phyloP scores from a whole-genome alignment of 805 yeast species.

The Wickerhamomyces alni region DNA sequence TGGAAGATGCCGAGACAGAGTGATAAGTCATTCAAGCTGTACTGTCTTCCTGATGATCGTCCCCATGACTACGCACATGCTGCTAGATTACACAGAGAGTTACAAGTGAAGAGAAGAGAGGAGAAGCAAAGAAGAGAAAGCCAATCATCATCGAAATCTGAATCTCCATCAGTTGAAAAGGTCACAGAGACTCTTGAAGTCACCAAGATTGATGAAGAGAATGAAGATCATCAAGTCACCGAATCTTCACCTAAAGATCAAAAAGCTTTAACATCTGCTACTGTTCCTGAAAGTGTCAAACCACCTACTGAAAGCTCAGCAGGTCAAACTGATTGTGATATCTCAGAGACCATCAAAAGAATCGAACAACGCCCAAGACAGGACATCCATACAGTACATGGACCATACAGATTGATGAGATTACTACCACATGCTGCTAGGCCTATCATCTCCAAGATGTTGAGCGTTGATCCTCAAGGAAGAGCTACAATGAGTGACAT shows the following conservation, averaged over 20 bases:
- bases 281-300: background rate
- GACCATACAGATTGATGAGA: conserved; percentile 79
- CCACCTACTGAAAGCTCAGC: conserved; percentile 2
- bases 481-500: conserved; percentile 68
- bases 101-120: conserved; percentile 52
- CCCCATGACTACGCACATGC: conserved; percentile 72
- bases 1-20: conserved; percentile 75
- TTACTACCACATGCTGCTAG: conserved; percentile 78
- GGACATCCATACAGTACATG: conserved; percentile 34
- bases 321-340: conserved; percentile 1
- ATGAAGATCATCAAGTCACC: no score
- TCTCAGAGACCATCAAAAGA: conserved; percentile 1
- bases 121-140: conserved; percentile 30
- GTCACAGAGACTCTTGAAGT: conserved; percentile 12
- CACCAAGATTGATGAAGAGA: conserved; percentile 7
- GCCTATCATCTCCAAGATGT: conserved; percentile 64
- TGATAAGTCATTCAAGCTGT: conserved; percentile 67
- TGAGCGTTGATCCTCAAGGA: conserved; percentile 50
- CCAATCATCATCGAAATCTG: no score
- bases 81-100: conserved; percentile 64
- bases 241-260: no score
- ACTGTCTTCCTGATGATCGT: conserved; percentile 60
- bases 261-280: no score
- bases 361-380: conserved; percentile 1
- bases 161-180: no score